A percentile compares a stretch with the other conserved stretches of the same genome.
These are phyloP conservation scores for Solioccasus polychromus DNA, from an alignment of 768 basidiomycete species.

Conservation along the genomic window DNA sequence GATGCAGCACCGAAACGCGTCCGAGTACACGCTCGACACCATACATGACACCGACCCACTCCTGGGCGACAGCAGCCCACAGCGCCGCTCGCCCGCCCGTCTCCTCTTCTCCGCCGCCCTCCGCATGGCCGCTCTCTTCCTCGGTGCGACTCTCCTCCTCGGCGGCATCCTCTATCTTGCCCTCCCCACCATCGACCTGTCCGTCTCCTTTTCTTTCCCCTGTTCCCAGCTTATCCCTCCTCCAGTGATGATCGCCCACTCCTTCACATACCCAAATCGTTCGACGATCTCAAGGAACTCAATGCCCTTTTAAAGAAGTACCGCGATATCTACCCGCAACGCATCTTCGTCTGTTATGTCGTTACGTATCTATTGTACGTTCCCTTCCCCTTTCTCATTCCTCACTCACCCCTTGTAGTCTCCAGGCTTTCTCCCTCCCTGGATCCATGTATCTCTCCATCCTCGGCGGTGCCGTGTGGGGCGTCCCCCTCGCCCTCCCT, in stretches of 20 bases:
- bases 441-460: constrained; percentile 99
- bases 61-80: constrained; percentile 24
- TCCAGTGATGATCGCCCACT: constrained; percentile 68
- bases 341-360: constrained; percentile 85
- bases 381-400: constrained; percentile 1
- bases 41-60: constrained; percentile 39
- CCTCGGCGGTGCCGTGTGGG: constrained; percentile 94
- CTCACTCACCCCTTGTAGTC: constrained; percentile 41
- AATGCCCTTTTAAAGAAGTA: constrained; percentile 90
- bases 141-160: constrained; percentile 64
- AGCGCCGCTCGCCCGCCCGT: constrained; percentile 42
- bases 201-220: constrained; percentile 31
- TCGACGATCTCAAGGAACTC: constrained; percentile 80
- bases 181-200: constrained; percentile 77
- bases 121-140: constrained; percentile 80
- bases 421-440: constrained; percentile 95
- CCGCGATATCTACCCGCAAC: constrained; percentile 79
- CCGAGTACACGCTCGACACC: constrained; percentile 65
- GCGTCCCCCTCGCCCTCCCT: constrained; percentile 78
- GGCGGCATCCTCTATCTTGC: constrained; percentile 79
- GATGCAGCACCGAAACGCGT: constrained; percentile 35
- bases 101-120: constrained; percentile 78
- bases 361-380: constrained; percentile 90
- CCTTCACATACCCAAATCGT: constrained; percentile 84
- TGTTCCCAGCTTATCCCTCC: constrained; percentile 10